Percentiles rank a stretch among this genome's conserved stretches.
Conservation (phyloP, 2,329 filamentous ascomycete species). For the Trichoderma afroharzianum region DNA sequence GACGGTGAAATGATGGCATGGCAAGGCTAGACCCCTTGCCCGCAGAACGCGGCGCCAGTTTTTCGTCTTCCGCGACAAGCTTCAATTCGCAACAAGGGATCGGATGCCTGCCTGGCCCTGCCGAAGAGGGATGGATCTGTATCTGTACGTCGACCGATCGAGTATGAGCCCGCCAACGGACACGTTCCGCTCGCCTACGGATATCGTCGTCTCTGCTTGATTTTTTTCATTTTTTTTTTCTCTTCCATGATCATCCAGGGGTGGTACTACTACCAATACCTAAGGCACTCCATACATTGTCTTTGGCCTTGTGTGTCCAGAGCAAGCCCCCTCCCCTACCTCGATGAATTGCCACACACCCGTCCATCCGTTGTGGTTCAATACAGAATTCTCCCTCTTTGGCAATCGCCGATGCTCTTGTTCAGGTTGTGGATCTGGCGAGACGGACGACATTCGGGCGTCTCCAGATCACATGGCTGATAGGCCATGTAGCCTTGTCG, state of each 20-base stretch:
- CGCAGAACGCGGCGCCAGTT: background rate
- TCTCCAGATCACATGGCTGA: slow-evolving; percentile 17
- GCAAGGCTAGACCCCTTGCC: background rate
- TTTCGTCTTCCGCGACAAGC: background rate
- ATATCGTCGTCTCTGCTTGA: background rate
- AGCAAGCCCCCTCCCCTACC: background rate
- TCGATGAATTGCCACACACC: background rate
- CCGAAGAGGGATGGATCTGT: slow-evolving; percentile 7
- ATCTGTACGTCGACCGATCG: slow-evolving; percentile 17
- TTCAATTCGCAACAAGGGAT: slow-evolving; percentile 14
- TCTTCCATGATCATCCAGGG: background rate
- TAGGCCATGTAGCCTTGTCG: slow-evolving; percentile 8
- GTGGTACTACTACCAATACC: background rate
- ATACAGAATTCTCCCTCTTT: background rate
- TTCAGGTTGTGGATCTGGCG: background rate
- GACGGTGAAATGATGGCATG: background rate
- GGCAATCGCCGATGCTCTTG: background rate
- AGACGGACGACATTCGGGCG: background rate
- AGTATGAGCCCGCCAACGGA: slow-evolving; percentile 4
- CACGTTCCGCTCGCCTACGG: background rate
- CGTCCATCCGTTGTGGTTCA: slow-evolving; percentile 2
- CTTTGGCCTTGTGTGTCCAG: background rate
- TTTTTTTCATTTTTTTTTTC: background rate
- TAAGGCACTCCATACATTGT: background rate
- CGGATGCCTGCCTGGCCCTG: slow-evolving; percentile 14